Evolutionary conservation across 768 basidiomycete species (phyloP), one percentile per base, ranked within the genome.

Genomic region (Rickenella mellea): DNA sequence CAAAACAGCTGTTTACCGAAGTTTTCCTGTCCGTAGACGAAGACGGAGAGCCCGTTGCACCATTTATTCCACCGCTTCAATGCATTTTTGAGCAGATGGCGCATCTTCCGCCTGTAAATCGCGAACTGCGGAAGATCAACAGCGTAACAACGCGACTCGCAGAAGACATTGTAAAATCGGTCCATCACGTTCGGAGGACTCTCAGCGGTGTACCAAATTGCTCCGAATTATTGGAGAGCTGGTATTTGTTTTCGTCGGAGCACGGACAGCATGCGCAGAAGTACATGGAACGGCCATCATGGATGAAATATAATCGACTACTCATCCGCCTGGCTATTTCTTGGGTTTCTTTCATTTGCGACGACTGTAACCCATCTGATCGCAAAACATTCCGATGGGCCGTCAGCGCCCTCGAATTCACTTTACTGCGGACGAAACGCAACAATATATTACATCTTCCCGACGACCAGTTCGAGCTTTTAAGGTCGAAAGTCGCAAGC

Each of bases 321-420:
- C 70, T 97, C 26, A 83, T 93, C 60, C 83, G 80, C 46, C 74
- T 98, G 40, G 90, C 93, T 8, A 97, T 98, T 52, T 85, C 88
- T 10, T 99, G 94, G 94, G 89, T 98, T 26, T 83, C 91, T 32
- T 98, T 99, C 69, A 94, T 98, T 49, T 96, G 91, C 64, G 92
- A 97, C 55, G 89, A 93, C 53, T 99, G 96, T 64, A 88, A 96
- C 52, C 91, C 93, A 6, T 84, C 88, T 26, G 93, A 98, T 59
- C 76, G 90, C 44, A 86, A 83, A 59, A 98, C 91, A 0, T 99
- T 99, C 73, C 84, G 87, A 57, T 98, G 93, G 93, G 93, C 96
- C 6, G 92, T 99, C 41, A 87, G 83, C 44, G 93, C 96, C 2
- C 76, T 99, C 24, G 91, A 96, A 56, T 97, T 92, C 56, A 82